phyloP scores from a whole-genome alignment of 2,329 filamentous ascomycete species.

The Trichoderma hamatum region DNA sequence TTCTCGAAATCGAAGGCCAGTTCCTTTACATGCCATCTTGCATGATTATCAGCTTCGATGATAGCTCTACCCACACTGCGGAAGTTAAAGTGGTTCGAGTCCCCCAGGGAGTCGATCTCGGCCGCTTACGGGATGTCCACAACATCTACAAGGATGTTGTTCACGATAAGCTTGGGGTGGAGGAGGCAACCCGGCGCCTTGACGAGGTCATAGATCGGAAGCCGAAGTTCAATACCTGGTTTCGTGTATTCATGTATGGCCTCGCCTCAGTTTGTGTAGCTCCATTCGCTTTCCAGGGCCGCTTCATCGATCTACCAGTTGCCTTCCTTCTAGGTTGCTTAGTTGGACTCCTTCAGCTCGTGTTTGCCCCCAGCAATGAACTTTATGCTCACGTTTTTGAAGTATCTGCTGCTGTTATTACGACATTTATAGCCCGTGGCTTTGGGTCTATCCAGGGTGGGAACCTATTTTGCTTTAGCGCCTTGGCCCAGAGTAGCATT shows the following conservation, averaged over 20 bases:
- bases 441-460: conserved; percentile 66
- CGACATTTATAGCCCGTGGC: conserved; percentile 69
- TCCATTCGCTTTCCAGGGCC: conserved; percentile 77
- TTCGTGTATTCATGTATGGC: conserved; percentile 70
- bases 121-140: conserved; percentile 73
- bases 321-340: conserved; percentile 76
- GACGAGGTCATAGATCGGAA: conserved; percentile 56
- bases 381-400: conserved; percentile 63
- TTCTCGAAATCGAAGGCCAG: conserved; percentile 85
- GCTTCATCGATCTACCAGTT: conserved; percentile 76
- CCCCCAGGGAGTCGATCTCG: conserved; percentile 70
- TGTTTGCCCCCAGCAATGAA: conserved; percentile 73
- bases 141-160: conserved; percentile 82
- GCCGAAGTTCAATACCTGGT: conserved; percentile 54
- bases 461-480: conserved; percentile 69
- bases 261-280: conserved; percentile 75
- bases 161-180: conserved; percentile 72
- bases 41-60: conserved; percentile 93
- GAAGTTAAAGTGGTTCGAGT: conserved; percentile 76
- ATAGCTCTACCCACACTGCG: conserved; percentile 71
- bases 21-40: conserved; percentile 89
- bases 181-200: conserved; percentile 67
- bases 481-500: conserved; percentile 72
- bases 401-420: conserved; percentile 61
- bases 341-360: conserved; percentile 73